Evolutionary conservation across 1,284 basidiomycete species (phyloP).

Genomic region (Irpex sp.): DNA sequence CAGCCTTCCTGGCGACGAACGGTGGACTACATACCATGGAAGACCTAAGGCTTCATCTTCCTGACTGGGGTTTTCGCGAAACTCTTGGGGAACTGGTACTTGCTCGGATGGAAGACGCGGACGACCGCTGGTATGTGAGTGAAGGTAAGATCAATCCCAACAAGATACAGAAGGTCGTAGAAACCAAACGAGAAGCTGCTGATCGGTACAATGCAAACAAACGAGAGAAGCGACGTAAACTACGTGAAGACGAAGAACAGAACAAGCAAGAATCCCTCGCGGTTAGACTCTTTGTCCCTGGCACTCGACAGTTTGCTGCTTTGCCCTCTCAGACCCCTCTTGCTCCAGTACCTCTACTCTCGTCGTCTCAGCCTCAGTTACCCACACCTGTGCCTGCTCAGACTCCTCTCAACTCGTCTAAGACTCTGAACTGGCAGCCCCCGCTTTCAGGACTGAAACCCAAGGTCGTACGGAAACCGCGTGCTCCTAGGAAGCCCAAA

Average conservation of each 20-base stretch:
- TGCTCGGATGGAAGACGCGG: background rate
- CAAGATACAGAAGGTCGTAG: background rate
- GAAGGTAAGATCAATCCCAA: background rate
- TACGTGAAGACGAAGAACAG: background rate
- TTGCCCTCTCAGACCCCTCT: background rate
- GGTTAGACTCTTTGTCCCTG: background rate
- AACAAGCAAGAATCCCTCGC: background rate
- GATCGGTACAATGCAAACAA: background rate
- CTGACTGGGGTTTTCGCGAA: background rate
- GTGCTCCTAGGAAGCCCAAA: too few species aligned
- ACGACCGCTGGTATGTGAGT: background rate
- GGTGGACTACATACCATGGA: background rate
- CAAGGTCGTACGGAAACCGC: too few species aligned
- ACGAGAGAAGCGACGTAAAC: background rate
- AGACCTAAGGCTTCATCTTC: background rate
- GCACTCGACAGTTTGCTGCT: too few species aligned
- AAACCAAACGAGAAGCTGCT: background rate
- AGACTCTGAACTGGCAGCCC: background rate
- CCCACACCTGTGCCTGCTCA: background rate
- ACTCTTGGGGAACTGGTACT: background rate
- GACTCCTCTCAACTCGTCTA: background rate
- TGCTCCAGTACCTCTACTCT: too few species aligned
- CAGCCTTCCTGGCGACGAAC: background rate
- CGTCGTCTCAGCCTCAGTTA: too few species aligned
- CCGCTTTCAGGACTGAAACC: too few species aligned